phyloP scores from a whole-genome alignment of 2,329 filamentous ascomycete species.

The Huntiella bhutanensis region DNA sequence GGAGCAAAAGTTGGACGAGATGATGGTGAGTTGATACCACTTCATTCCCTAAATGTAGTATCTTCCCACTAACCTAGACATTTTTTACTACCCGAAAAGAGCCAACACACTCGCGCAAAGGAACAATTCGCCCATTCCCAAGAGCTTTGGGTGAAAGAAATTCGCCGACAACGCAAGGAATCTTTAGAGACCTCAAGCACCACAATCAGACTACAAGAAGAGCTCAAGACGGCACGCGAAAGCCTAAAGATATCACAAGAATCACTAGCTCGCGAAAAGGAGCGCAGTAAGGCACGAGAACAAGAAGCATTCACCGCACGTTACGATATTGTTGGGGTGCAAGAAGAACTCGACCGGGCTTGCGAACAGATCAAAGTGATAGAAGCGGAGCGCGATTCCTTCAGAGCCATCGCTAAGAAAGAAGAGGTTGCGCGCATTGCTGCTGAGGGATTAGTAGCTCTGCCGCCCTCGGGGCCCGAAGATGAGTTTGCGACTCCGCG shows the following conservation, averaged over 20 bases:
- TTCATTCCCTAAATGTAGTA: background rate
- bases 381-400: slow-evolving; percentile 56
- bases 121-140: slow-evolving; percentile 49
- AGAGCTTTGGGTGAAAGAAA: slow-evolving; percentile 55
- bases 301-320: slow-evolving; percentile 51
- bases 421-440: slow-evolving; percentile 57
- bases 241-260: slow-evolving; percentile 37
- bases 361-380: slow-evolving; percentile 43
- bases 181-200: slow-evolving; percentile 55
- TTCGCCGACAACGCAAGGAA: slow-evolving; percentile 49
- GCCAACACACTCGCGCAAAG: slow-evolving; percentile 50
- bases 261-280: slow-evolving; percentile 42
- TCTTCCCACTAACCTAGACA: background rate
- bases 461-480: slow-evolving; percentile 34
- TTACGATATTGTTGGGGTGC: slow-evolving; percentile 43
- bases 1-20: slow-evolving; percentile 44
- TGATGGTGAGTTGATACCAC: slow-evolving; percentile 38
- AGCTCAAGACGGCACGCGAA: slow-evolving; percentile 43
- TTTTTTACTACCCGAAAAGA: slow-evolving; percentile 23
- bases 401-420: slow-evolving; percentile 52
- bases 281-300: slow-evolving; percentile 40
- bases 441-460: slow-evolving; percentile 48
- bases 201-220: slow-evolving; percentile 54
- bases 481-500: slow-evolving; percentile 45
- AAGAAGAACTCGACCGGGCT: slow-evolving; percentile 48